Conservation (phyloP, 129 eudicot genomes). For the Chrysanthemum seticuspe region DNA sequence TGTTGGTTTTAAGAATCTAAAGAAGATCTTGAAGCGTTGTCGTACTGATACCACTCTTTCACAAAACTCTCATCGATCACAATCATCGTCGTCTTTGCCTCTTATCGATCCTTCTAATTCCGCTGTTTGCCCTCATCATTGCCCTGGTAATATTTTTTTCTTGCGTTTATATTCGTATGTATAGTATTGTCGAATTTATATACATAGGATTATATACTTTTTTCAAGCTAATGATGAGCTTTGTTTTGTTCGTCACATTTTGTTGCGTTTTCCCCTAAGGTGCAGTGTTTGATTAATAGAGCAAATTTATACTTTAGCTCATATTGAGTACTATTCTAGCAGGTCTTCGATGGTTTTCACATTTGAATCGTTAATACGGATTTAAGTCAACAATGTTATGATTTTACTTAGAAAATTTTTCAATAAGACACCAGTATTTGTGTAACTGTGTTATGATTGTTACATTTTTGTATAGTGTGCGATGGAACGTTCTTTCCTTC, state of each 20-base stretch:
- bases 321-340: too few relatives aligned
- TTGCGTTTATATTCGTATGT: background rate
- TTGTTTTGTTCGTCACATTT: background rate
- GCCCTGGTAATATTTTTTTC: slow-evolving; percentile 48
- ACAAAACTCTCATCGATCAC: slow-evolving; percentile 21
- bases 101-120: slow-evolving; percentile 17
- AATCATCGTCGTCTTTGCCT: slow-evolving; percentile 15
- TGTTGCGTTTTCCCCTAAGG: background rate
- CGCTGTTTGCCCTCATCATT: slow-evolving; percentile 50
- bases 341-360: too few relatives aligned
- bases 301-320: too few relatives aligned
- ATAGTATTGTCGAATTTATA: background rate
- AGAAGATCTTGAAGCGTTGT: slow-evolving; percentile 76
- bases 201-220: background rate
- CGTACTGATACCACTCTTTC: slow-evolving; percentile 36
- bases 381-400: too few relatives aligned
- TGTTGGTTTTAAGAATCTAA: slow-evolving; percentile 80
- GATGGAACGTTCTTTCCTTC: slow-evolving; percentile 92
- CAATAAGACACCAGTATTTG: too few relatives aligned
- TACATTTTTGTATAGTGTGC: slow-evolving; percentile 50
- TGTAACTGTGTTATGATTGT: background rate
- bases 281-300: too few relatives aligned
- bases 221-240: background rate
- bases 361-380: too few relatives aligned
- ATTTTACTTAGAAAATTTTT: too few relatives aligned